A percentile compares a stretch with the other conserved stretches of the same genome.
Evolutionary conservation across 225 moss, liverwort and hornwort species (phyloP).

Genomic region (Pseudisothecium myosuroides): DNA sequence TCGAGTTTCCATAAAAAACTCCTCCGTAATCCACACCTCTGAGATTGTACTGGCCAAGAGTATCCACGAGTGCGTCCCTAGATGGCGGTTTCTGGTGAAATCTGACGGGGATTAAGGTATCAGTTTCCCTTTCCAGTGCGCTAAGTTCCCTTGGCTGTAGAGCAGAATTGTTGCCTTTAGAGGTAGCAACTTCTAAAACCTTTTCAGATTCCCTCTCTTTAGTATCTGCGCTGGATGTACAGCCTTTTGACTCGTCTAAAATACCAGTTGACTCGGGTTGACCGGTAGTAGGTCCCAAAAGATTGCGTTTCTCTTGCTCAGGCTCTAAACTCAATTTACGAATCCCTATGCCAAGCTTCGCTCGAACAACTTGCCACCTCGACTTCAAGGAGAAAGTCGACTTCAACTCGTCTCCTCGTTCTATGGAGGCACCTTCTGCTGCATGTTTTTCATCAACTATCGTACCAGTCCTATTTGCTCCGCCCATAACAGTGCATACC

Average conservation of each 20-base stretch:
- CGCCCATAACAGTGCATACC: background rate
- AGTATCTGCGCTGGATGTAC: background rate
- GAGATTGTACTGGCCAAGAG: conserved; percentile 21
- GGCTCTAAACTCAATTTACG: background rate
- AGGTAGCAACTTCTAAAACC: background rate
- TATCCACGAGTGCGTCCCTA: conserved; percentile 30
- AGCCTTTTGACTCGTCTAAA: background rate
- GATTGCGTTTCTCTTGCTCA: background rate
- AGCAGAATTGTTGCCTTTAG: background rate
- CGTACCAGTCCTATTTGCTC: background rate
- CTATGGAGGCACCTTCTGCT: background rate
- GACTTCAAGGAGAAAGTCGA: conserved; percentile 8
- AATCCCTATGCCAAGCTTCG: background rate
- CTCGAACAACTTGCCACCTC: conserved; percentile 1
- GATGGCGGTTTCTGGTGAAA: conserved; percentile 70
- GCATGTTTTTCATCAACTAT: background rate
- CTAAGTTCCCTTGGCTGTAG: background rate
- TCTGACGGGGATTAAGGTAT: conserved; percentile 6
- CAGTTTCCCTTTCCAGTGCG: background rate
- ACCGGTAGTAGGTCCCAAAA: background rate
- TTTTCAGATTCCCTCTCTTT: background rate
- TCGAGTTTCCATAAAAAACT: conserved; percentile 67
- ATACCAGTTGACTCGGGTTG: background rate
- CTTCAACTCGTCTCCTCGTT: background rate
- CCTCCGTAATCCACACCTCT: conserved; percentile 46